phyloP scores from a whole-genome alignment of 2,329 filamentous ascomycete genomes.

The Colletotrichum spinosum region DNA sequence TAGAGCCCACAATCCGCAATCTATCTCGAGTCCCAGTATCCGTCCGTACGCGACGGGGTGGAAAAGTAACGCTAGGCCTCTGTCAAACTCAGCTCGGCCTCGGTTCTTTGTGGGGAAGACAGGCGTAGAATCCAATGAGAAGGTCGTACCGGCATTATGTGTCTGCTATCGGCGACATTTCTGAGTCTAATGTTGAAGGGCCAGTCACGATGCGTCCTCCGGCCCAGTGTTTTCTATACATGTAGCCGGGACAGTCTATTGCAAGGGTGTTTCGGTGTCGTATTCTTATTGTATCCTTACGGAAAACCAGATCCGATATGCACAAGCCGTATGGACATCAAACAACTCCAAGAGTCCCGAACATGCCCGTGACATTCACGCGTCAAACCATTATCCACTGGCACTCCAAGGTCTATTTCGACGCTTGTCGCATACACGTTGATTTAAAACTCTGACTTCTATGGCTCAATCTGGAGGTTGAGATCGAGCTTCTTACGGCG shows the following conservation, averaged over 20 bases:
- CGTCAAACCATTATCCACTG: no score
- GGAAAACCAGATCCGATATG: neutral
- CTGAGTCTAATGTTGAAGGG: neutral
- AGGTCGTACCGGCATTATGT: neutral
- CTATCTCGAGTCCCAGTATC: slow-evolving; percentile 9
- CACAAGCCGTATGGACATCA: neutral
- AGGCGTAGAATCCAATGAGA: neutral
- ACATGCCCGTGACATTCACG: no score
- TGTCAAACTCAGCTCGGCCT: neutral
- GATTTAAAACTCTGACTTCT: no score
- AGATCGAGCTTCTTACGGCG: neutral
- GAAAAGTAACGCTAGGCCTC: slow-evolving; percentile 3
- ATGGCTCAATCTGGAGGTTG: neutral
- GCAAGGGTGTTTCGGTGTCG: neutral
- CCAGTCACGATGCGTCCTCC: neutral
- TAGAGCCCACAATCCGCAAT: slow-evolving; percentile 9
- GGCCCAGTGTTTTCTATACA: neutral
- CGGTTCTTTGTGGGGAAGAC: neutral
- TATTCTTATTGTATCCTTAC: slow-evolving; percentile 3
- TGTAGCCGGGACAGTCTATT: neutral
- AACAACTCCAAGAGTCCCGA: no score
- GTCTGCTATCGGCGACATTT: neutral
- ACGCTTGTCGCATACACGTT: no score
- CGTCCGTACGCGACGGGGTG: neutral
- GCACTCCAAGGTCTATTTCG: no score